Base-by-base conservation (phyloP, 192 early-diverging fungal species). In the Linnemannia exigua region DNA sequence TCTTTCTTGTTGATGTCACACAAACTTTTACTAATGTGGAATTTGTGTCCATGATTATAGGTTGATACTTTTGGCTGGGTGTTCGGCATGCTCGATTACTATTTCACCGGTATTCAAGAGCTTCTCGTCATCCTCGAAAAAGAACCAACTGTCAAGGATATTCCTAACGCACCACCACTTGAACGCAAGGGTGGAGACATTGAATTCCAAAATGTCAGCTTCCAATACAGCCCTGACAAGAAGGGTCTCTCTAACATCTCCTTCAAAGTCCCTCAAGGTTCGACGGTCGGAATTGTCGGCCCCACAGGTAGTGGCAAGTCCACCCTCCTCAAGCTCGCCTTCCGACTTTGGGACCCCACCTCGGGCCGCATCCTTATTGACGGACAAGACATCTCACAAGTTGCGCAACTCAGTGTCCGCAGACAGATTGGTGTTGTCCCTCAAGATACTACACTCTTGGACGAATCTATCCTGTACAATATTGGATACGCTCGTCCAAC, bases 81-180 rank as follows among this genome's bases (percentile, higher is more conserved):
- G 0, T 63, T 63, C 14, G 28, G 58, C 28, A 4, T 12, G 25
- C 25, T 63, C 58, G 28, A 63, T 14, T 25, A 25, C 28, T 90
- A 92, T 82, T 91, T 94, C 80, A 89, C 91, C 51, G 94, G 95
- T 72, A 95, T 96, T 95, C 96, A 95, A 69, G 88, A 91, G 70
- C 90, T 95, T 82, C 58, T 95, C 1, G 89, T 91, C 20, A 25
- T 84, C 0, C 88, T 93, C 17, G 87, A 94, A 44, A 87, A 92
- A 70, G 69, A 87, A 38, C 47, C 76, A 11, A 88, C 79, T 17
- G 79, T 95, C 35, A 52, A 87, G 33, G 94, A 95, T 75, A 78
- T 70, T 5, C 89, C 89, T 0, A 50, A 90, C 38, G 93, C 94
- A 7, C n/a, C 36, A 36, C 79, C 83, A 22, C 70, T 95, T 54